Conservation (phyloP, 495 filamentous ascomycete genomes). For the Penicillium riverlandense region DNA sequence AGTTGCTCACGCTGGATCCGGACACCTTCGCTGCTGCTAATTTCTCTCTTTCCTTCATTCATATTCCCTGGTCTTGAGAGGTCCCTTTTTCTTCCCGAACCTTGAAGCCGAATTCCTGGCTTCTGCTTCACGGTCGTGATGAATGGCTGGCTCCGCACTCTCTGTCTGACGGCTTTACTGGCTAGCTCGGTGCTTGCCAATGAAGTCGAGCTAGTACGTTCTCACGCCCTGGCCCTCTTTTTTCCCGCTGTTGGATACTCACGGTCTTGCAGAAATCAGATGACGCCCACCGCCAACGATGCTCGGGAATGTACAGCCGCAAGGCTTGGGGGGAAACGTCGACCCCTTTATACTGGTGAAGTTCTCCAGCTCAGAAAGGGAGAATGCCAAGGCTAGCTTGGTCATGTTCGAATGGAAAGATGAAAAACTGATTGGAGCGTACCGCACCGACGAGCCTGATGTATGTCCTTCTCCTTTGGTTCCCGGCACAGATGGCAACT, state of each 20-base stretch:
- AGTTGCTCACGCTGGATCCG: too few relatives aligned
- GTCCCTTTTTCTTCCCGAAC: slow-evolving; percentile 5
- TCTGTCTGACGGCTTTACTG: slow-evolving; percentile 42
- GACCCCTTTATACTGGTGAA: slow-evolving; percentile 85
- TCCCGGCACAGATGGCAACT: not conserved
- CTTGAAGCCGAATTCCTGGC: slow-evolving; percentile 19
- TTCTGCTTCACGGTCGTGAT: slow-evolving; percentile 31
- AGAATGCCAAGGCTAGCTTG: slow-evolving; percentile 67
- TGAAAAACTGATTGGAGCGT: slow-evolving; percentile 63
- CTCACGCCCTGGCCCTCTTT: not conserved
- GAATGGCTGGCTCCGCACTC: slow-evolving; percentile 47
- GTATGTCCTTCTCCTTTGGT: slow-evolving; percentile 11
- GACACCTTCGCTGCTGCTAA: too few relatives aligned
- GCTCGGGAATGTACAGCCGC: slow-evolving; percentile 94
- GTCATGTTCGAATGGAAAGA: slow-evolving; percentile 95
- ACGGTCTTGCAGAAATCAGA: slow-evolving; percentile 54
- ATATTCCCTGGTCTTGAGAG: slow-evolving; percentile 8
- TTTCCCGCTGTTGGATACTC: not conserved
- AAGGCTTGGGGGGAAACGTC: slow-evolving; percentile 82
- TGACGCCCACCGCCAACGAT: slow-evolving; percentile 74
- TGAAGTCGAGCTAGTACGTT: slow-evolving; percentile 57
- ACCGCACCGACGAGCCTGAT: slow-evolving; percentile 23
- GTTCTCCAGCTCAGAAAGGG: slow-evolving; percentile 55
- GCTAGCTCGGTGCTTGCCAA: slow-evolving; percentile 49
- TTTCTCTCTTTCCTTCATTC: too few relatives aligned